Evolutionary conservation across 2,329 filamentous ascomycete species (phyloP).

Genomic region (Botrytis deweyae): DNA sequence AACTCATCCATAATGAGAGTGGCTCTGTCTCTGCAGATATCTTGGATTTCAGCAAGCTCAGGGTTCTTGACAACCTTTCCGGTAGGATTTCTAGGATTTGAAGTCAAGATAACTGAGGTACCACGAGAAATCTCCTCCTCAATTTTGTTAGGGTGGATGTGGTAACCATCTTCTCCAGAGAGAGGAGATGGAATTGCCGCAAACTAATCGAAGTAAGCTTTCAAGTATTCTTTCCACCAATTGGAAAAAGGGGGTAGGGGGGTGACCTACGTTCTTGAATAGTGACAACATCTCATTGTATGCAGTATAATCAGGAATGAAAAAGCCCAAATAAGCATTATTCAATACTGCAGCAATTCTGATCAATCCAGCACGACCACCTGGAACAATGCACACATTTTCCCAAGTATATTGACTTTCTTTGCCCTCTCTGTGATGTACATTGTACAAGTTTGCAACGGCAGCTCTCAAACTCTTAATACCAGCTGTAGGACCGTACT

Average conservation of each 20-base stretch:
- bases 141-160: slow-evolving; percentile 91
- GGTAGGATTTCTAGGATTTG: slow-evolving; percentile 93
- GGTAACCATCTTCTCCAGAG: slow-evolving; percentile 81
- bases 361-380: slow-evolving; percentile 88
- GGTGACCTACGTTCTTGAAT: slow-evolving; percentile 73
- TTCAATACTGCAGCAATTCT: slow-evolving; percentile 92
- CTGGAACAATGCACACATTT: slow-evolving; percentile 95
- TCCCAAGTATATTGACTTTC: slow-evolving; percentile 92
- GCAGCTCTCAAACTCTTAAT: slow-evolving; percentile 89
- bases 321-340: slow-evolving; percentile 90
- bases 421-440: slow-evolving; percentile 84
- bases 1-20: slow-evolving; percentile 97
- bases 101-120: slow-evolving; percentile 85
- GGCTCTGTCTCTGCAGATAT: slow-evolving; percentile 85
- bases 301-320: slow-evolving; percentile 92
- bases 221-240: neutral
- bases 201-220: slow-evolving; percentile 54
- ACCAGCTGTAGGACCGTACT: slow-evolving; percentile 91
- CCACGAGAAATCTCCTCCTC: slow-evolving; percentile 86
- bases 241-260: neutral
- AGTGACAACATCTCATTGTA: slow-evolving; percentile 97
- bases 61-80: slow-evolving; percentile 83
- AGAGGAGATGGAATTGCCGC: slow-evolving; percentile 84
- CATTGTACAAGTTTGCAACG: slow-evolving; percentile 90
- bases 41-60: slow-evolving; percentile 85